A percentile compares a stretch with the other conserved stretches of the same genome.
phyloP scores from a whole-genome alignment of 2,329 filamentous ascomycete species.

The Monilinia fructigena region DNA sequence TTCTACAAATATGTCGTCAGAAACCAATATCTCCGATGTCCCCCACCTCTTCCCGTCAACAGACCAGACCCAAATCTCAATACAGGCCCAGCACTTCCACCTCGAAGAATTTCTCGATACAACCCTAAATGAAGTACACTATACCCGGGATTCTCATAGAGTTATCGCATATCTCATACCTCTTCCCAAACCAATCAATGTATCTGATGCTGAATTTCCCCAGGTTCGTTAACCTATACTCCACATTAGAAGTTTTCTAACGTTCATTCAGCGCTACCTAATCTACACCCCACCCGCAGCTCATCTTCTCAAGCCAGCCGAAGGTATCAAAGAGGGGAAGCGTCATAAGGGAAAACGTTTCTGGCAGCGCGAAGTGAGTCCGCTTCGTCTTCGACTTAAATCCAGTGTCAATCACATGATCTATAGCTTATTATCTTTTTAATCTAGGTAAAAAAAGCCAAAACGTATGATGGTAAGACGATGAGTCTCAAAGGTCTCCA shows the following conservation, averaged over 20 bases:
- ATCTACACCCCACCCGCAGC: slow-evolving; percentile 25
- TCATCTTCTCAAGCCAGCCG: slow-evolving; percentile 25
- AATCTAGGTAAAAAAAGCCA: slow-evolving; percentile 26
- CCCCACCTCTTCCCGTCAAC: background rate
- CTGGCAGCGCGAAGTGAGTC: slow-evolving; percentile 26
- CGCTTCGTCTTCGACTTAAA: background rate
- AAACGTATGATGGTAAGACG: slow-evolving; percentile 27
- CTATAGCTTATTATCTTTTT: background rate
- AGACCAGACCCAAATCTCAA: background rate
- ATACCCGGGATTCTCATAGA: slow-evolving; percentile 24
- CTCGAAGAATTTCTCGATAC: slow-evolving; percentile 16
- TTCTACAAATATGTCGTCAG: background rate
- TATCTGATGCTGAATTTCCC: slow-evolving; percentile 17
- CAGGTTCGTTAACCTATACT: slow-evolving; percentile 2
- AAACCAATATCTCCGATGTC: background rate
- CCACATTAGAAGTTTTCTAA: background rate
- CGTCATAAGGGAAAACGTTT: slow-evolving; percentile 20
- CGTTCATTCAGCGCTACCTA: slow-evolving; percentile 23
- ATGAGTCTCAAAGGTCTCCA: slow-evolving; percentile 24
- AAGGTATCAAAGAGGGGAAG: slow-evolving; percentile 26
- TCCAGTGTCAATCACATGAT: background rate
- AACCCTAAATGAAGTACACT: slow-evolving; percentile 18
- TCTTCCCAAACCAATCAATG: slow-evolving; percentile 23
- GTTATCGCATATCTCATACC: slow-evolving; percentile 27
- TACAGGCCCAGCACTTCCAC: slow-evolving; percentile 9